Conservation (phyloP, 2,329 filamentous ascomycete genomes). For the Akanthomyces lecanii region DNA sequence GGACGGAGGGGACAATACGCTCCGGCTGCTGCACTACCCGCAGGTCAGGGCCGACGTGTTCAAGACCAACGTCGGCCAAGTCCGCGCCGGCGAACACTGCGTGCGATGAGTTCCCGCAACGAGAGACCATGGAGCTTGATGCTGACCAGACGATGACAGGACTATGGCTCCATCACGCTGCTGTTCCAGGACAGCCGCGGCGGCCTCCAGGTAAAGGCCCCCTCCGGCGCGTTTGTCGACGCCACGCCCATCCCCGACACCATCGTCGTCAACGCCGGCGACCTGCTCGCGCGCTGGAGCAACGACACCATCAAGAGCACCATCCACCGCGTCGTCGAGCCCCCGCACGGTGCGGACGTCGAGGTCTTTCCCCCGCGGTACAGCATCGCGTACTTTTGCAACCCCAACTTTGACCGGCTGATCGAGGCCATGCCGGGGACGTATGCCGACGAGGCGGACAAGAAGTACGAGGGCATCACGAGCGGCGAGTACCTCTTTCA, state of each 20-base stretch:
- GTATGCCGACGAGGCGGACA: slow-evolving; percentile 57
- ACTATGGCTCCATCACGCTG: slow-evolving; percentile 58
- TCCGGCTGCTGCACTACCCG: slow-evolving; percentile 75
- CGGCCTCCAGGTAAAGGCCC: slow-evolving; percentile 59
- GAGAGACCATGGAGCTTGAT: neutral
- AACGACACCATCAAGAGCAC: slow-evolving; percentile 91
- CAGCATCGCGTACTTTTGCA: slow-evolving; percentile 66
- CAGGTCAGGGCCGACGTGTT: slow-evolving; percentile 63
- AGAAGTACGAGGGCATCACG: slow-evolving; percentile 75
- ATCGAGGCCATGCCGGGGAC: slow-evolving; percentile 83
- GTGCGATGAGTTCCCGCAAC: slow-evolving; percentile 23
- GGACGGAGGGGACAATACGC: slow-evolving; percentile 63
- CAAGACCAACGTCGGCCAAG: slow-evolving; percentile 60
- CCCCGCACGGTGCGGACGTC: slow-evolving; percentile 54
- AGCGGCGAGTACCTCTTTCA: slow-evolving; percentile 77
- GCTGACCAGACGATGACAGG: slow-evolving; percentile 26
- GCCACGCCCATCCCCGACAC: slow-evolving; percentile 77
- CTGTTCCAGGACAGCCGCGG: slow-evolving; percentile 57
- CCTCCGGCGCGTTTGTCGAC: slow-evolving; percentile 73
- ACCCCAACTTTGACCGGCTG: slow-evolving; percentile 69
- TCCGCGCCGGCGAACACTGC: slow-evolving; percentile 74
- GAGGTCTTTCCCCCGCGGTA: slow-evolving; percentile 67
- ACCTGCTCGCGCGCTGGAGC: slow-evolving; percentile 80
- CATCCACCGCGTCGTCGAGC: slow-evolving; percentile 84
- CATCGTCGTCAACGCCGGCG: slow-evolving; percentile 85